These are phyloP conservation scores for Ophiorrhiza pumila DNA, from an alignment of 257 asterid genomes.

Conservation along the genomic window DNA sequence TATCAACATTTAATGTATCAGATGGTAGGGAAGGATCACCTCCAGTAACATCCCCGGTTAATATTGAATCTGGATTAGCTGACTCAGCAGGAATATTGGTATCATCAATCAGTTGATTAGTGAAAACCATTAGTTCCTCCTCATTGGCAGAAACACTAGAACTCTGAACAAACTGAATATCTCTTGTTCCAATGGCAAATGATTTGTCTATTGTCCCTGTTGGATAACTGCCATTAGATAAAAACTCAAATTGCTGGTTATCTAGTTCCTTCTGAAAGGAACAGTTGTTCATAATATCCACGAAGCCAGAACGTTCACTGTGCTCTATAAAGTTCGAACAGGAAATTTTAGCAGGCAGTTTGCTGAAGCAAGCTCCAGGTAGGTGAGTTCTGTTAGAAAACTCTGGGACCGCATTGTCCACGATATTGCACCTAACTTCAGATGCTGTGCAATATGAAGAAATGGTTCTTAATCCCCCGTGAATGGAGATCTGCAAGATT, in stretches of 20 bases:
- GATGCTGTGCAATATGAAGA: conserved; percentile 37
- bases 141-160: conserved; percentile 32
- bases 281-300: conserved; percentile 15
- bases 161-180: conserved; percentile 40
- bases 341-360: conserved; percentile 31
- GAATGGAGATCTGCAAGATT: conserved; percentile 48
- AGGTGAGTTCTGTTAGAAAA: conserved; percentile 29
- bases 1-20: conserved; percentile 33
- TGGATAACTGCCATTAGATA: conserved; percentile 21
- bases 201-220: conserved; percentile 24
- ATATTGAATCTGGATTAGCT: conserved; percentile 24
- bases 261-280: conserved; percentile 21
- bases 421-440: conserved; percentile 38
- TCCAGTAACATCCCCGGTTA: conserved; percentile 22
- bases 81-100: conserved; percentile 23
- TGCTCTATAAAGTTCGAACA: conserved; percentile 36
- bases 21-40: conserved; percentile 34
- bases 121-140: conserved; percentile 33
- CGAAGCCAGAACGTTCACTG: conserved; percentile 25
- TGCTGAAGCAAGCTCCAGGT: conserved; percentile 30
- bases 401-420: conserved; percentile 32
- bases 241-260: conserved; percentile 16
- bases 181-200: conserved; percentile 23
- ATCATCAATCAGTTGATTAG: conserved; percentile 23
- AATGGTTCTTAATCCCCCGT: conserved; percentile 41